Conservation (phyloP, 192 early-diverging fungal species). For the Podila epigama region DNA sequence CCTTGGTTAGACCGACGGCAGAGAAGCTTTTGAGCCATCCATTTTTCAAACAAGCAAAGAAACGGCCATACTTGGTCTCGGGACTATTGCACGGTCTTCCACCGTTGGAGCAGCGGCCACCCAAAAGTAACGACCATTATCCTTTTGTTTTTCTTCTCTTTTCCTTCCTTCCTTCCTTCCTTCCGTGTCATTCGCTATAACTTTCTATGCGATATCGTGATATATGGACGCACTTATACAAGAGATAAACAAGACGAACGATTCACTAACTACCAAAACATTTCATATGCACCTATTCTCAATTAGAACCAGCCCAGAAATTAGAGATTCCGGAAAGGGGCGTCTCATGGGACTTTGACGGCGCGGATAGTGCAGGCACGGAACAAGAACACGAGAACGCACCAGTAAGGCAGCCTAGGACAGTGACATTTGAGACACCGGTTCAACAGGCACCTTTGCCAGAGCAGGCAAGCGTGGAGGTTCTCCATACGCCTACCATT, state of each 20-base stretch:
- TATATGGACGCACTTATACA: too few species aligned
- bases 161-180: too few species aligned
- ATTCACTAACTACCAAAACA: background rate
- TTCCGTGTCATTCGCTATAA: too few species aligned
- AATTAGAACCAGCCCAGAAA: conserved; percentile 50
- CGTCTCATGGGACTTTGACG: conserved; percentile 77
- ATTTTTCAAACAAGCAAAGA: conserved; percentile 83
- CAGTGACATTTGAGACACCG: conserved; percentile 2
- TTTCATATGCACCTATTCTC: background rate
- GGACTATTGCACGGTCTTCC: conserved; percentile 66
- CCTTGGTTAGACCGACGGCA: conserved; percentile 71
- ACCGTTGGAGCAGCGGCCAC: conserved; percentile 72
- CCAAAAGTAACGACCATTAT: conserved; percentile 39
- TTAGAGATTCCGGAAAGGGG: conserved; percentile 53
- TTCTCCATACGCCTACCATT: too few species aligned
- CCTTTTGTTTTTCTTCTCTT: too few species aligned
- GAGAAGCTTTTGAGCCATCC: conserved; percentile 78
- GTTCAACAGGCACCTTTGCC: too few species aligned
- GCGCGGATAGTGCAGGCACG: conserved; percentile 26
- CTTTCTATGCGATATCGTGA: too few species aligned
- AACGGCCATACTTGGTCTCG: conserved; percentile 65
- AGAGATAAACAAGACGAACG: too few species aligned
- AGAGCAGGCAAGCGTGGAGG: too few species aligned
- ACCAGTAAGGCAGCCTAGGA: conserved; percentile 2
- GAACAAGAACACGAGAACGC: background rate